Evolutionary conservation across 2,329 filamentous ascomycete genomes (phyloP), one percentile per base, ranked within the genome.

Genomic region (Aspergillus ochraceus): DNA sequence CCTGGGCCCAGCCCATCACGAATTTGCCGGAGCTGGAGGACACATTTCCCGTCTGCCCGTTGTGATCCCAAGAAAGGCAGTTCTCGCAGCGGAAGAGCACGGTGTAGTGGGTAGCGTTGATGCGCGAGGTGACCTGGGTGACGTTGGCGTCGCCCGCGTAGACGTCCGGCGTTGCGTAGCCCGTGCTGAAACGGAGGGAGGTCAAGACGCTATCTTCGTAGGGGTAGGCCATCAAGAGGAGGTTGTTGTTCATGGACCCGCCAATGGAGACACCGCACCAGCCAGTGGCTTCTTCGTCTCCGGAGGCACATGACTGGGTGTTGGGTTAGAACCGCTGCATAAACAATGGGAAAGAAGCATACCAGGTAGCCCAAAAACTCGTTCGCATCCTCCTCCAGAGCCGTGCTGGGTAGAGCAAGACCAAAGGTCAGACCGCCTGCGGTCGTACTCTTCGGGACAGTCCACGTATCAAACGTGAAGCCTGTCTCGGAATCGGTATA

Each of bases 81-180:
- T 80, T 79, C 64, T 86, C 73, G 73, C 88, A 90, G 51, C 85
- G 81, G 76, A 88, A 90, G n/a, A 89, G 81, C 52, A 89, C 70
- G 50, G 83, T 83, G 71, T 85, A 90, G 64, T 83, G 77, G 26
- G 83, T 85, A 17, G 79, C 78, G 66, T 83, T 88, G 58, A 89
- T 77, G 26, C 76, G 81, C 14, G 83, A 82, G 14, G 82, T 84
- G 61, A 90, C 83, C 64, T 86, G 82, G 0, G 84, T 87, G 24
- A 90, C 70, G 36, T 80, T 85, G 9, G 88, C 86, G 63, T 85
- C 79, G 57, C 88, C 88, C 0, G 80, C 79, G 72, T 90, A 90
- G 39, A 83, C 67, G 0, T 79, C 79, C 0, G 88, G 88, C 60
- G 80, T 77, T 26, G 80, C 78, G 68, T 89, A 90, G 52, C 85